Evolutionary conservation across 345 rosid species (phyloP), one percentile per base, ranked within the genome.

Genomic region (Populus nigra): DNA sequence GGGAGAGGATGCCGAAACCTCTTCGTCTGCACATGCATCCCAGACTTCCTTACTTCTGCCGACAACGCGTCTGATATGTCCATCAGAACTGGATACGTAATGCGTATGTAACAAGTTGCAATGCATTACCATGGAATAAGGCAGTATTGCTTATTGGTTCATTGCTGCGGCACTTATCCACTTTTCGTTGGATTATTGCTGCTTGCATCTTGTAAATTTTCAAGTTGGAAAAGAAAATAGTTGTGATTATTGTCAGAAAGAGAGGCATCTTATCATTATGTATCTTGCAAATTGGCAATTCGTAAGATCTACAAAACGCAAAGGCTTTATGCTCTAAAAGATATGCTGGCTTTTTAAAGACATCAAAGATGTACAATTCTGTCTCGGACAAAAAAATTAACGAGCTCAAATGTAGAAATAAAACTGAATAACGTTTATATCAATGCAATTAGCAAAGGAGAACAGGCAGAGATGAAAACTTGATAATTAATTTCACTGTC

Each of bases 1-100:
- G 89, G 5, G 89, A 87, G 67, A 75, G 73, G 8, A 39, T 81
- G 82, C 79, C 80, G 2, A 65, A 63, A 47, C 57, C 80, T 17
- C 72, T 11, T 16, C 83, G 76, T 2, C 73, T 81, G 22, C 74
- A 31, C 6, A 72, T 72, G 35, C 50, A 66, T 45, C 80, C 83
- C 1, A 76, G 70, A 22, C 29, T 86, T 33, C 85, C 86, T 65
- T 35, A 80, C 25, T 65, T 83, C 41, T 86, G 84, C 17, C 75
- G 57, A 25, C 65, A 75, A 23, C 12, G 50, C 23, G 18, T 47
- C 65, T 75, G 78, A 73, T 25, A n/a, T 27, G 4, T 5, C 22
- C 25, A 59, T 59, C 29, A 25, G 25, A 59, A 25, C 23, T 59
- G 16, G n/a, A 39, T 50, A 38, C 8, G 18, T 23, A 23, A 35